Base-by-base conservation (phyloP, 495 filamentous ascomycete species). In the Penicillium goetzii region DNA sequence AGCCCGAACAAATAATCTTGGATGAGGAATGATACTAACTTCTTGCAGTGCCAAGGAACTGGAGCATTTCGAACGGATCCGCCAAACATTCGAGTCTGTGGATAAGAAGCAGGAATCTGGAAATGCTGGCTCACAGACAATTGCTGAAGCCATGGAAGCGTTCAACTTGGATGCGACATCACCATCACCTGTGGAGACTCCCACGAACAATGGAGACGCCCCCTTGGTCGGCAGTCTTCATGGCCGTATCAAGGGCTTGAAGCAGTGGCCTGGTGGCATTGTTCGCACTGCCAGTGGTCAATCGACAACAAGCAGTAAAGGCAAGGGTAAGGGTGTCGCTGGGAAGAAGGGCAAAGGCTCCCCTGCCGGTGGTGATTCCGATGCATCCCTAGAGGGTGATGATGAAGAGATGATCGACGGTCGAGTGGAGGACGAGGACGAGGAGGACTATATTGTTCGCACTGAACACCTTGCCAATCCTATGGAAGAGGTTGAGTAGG, bases 61-160 rank as follows among this genome's bases (percentile, higher is more conserved):
- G 3, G 87, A 89, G 61, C 96, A 99, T 71, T 99, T 98, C 66
- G 88, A 96, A 68, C 82, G 83, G 0, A 96, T 99, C 15, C 82
- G 95, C 19, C 86, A 83, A 34, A 82, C 84, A 23, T 99, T 99
- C 70, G 94, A 99, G 76, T 79, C 80, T 8, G 73, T 76, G 30
- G 78, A 80, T 59, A 78, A 80, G 38, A 78, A 80, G 59, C 71
- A 75, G 56, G 73, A 78, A 9, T 33, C 74, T n/a, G 57, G 40
- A 10, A 64, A 63, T 1, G 64, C 60, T 59, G 76, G 65, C 10
- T 73, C 72, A 17, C 74, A 74, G 64, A 78, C 74, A 28, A 79
- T 77, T 63, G 78, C 64, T 41, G 77, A 77, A 32, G 73, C 71
- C 2, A 74, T 79, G 66, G 76, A 76, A 40, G 76, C 74, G 8